Evolutionary conservation across 108 stramenopile genomes (phyloP), one percentile per base, ranked within the genome.

Genomic region (Fistulifera solaris): DNA sequence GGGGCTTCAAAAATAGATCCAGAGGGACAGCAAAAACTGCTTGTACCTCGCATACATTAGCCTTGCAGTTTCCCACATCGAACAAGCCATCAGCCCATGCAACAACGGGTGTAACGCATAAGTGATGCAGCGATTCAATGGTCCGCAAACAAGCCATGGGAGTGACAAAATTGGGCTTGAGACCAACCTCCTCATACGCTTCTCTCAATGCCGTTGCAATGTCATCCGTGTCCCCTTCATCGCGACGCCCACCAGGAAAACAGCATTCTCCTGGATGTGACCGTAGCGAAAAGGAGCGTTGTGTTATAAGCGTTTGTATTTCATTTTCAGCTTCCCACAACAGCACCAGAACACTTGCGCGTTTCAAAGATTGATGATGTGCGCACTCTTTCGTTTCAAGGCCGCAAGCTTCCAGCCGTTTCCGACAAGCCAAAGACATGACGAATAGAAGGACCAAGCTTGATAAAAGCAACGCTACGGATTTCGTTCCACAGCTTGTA

Each of bases 181-280:
- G 48, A 13, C 85, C 85, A 23, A 83, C 72, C 67, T 87, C 85
- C 52, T 87, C 85, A 10, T 41, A 22, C 2, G 81, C 62, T 63
- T 87, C 85, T 16, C 85, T 65, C 23, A 83, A 39, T 0, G 80
- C 85, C 0, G 85, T 87, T 14, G 44, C 31, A 16, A 80, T 51
- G 38, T 80, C 81, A 58, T 83, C 77, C 0, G 59, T 65, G 0
- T 54, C 5, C 22, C 58, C 71, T 3, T 25, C 22, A 54, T 87
- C 85, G 65, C 81, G 79, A 40, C 63, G 69, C 4, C 79, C 85
- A 0, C 85, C 85, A 0, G 85, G 85, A 52, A 80, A 83, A 45
- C 79, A 83, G 1, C 83, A 79, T 59, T 87, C 73, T 10, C 85
- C 85, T 6, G 73, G 68, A 60, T 87, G 81, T 17, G 78, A 76